Evolutionary conservation across 225 moss, liverwort and hornwort genomes (phyloP).

Genomic region (Asterella californica): DNA sequence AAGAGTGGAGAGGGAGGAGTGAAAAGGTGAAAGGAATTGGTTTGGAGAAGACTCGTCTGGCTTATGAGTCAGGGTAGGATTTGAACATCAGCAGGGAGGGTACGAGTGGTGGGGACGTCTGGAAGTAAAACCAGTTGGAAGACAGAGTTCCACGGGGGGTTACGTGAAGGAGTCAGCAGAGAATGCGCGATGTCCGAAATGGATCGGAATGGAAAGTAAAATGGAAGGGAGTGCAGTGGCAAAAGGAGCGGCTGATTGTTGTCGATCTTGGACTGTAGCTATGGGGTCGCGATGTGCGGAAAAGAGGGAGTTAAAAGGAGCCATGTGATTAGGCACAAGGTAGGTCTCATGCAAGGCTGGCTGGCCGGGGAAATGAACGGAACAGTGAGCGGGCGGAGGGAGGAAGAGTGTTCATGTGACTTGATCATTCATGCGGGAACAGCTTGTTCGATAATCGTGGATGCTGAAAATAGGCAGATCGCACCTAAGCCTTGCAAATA

Average conservation of each 20-base stretch:
- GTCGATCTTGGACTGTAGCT: constrained; percentile 10
- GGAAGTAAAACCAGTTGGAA: neutral
- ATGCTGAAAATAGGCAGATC: constrained; percentile 10
- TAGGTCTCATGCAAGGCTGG: constrained; percentile 14
- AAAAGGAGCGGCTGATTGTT: neutral
- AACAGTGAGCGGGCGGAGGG: constrained; percentile 1
- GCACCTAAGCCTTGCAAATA: neutral
- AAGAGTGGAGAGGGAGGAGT: too few relatives aligned
- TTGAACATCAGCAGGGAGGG: too few relatives aligned
- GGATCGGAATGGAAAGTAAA: neutral
- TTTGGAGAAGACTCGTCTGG: too few relatives aligned
- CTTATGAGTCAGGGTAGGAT: too few relatives aligned
- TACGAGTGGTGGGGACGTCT: too few relatives aligned
- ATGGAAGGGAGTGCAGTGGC: neutral
- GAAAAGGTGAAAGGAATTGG: too few relatives aligned
- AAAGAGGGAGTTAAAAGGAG: neutral
- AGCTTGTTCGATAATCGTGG: neutral
- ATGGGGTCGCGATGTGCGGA: constrained; percentile 3
- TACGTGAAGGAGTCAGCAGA: neutral
- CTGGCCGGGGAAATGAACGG: constrained; percentile 1
- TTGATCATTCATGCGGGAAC: constrained; percentile 3
- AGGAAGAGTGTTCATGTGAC: neutral
- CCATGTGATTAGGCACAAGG: constrained; percentile 4
- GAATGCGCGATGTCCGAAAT: neutral
- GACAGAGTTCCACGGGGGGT: neutral